Base-by-base conservation (phyloP, 768 basidiomycete genomes). In the Postia placenta region DNA sequence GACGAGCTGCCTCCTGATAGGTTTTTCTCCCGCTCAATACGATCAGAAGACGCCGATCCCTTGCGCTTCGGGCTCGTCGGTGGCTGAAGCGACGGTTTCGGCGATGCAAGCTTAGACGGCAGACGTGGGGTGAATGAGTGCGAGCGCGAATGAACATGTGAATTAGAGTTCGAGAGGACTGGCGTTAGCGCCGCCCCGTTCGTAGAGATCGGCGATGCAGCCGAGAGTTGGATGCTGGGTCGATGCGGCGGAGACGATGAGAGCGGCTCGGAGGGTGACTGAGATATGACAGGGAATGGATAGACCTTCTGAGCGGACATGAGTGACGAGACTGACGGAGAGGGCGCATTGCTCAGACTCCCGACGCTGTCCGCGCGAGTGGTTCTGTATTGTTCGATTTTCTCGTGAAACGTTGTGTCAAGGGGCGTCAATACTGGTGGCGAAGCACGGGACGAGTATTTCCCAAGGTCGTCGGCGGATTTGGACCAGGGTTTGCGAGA, bases 391-490 rank as follows among this genome's bases (percentile, higher is more conserved):
- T 82, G 74, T 35, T 74, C 78, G 54, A 83, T 75, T 59, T 74
- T 79, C 46, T 82, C 77, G 36, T 85, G 80, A 55, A 87, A 69
- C 17, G 73, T 70, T 5, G 73, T 56, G 39, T 76, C 74, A 45
- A 74, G 58, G n/a, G 68, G 67, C 30, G 67, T 57, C 49, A 63
- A 63, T 11, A 56, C 64, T 4, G 61, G 61, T 5, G 62, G 54
- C 33, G 61, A 59, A 12, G 72, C 44, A 2, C 53, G 52, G 7
- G 59, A 38, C 3, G 59, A 71, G 42, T 81, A 66, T 61, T 76
- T 80, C 57, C 79, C 75, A 44, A 91, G 74, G 62, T 92, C 88
- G 60, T 91, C 88, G 19, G 80, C 87, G 5, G 86, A 89, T 60
- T 72, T 81, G 22, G 87, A 88, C 88, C 88, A 91, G 11, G 74